phyloP scores from a whole-genome alignment of 805 yeast genomes.

The Candida dajiaensis region DNA sequence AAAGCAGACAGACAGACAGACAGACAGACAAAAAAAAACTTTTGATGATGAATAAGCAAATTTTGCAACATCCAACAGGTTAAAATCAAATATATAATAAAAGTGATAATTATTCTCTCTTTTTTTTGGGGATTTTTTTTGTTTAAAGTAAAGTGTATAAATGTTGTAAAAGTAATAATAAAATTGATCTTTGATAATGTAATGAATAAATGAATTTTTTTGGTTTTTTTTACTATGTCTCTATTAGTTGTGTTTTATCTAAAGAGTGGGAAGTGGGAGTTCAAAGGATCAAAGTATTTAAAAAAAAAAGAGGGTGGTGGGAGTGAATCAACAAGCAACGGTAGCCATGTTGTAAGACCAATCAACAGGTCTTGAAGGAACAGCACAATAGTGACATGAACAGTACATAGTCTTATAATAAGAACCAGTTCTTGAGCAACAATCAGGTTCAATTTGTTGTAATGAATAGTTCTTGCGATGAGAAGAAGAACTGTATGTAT shows the following conservation, averaged over 20 bases:
- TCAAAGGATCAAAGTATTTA: neutral
- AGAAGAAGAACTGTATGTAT: too few species aligned
- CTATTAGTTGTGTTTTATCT: too few species aligned
- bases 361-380: constrained; percentile 15
- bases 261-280: too few species aligned
- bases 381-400: constrained; percentile 20
- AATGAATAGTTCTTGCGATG: constrained; percentile 15
- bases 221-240: neutral
- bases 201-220: neutral
- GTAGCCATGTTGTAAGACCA: constrained; percentile 18
- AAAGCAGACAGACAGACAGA: too few species aligned
- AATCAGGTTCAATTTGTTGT: constrained; percentile 17
- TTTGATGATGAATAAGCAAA: neutral
- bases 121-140: neutral
- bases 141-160: neutral
- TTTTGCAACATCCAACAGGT: neutral
- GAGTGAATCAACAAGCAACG: constrained; percentile 4
- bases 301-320: too few species aligned
- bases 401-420: constrained; percentile 16
- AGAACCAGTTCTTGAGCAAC: constrained; percentile 22
- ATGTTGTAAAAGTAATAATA: too few species aligned
- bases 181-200: neutral
- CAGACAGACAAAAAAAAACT: too few species aligned
- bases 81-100: too few species aligned
- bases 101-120: too few species aligned